Conservation (phyloP, 305 asterid genomes). For the Fraxinus albicans region DNA sequence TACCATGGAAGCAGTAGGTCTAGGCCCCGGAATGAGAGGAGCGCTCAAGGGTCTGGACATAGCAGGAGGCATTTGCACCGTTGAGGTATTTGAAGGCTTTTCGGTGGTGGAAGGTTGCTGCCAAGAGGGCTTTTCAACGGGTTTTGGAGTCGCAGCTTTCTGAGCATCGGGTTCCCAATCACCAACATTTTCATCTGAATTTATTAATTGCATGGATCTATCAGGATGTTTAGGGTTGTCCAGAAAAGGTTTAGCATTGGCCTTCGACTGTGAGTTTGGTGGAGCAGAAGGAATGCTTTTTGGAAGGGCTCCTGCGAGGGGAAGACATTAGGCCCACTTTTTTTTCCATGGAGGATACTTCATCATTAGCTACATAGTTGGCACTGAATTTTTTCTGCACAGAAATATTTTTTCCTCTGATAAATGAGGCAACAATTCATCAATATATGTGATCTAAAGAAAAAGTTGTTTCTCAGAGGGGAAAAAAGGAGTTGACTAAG, state of each 20-base stretch:
- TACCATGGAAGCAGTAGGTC: conserved; percentile 53
- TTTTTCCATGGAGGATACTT: conserved; percentile 28
- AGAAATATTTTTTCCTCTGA: conserved; percentile 29
- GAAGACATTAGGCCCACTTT: conserved; percentile 26
- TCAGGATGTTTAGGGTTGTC: conserved; percentile 43
- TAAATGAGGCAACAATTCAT: conserved; percentile 20
- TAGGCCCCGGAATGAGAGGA: conserved; percentile 57
- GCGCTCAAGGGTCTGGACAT: conserved; percentile 82
- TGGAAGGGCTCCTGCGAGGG: conserved; percentile 54
- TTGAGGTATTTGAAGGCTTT: conserved; percentile 33
- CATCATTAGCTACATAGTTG: conserved; percentile 34
- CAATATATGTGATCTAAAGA: neutral
- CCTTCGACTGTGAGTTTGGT: conserved; percentile 37
- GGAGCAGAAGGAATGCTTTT: conserved; percentile 32
- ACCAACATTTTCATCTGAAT: conserved; percentile 40
- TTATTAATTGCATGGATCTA: conserved; percentile 27
- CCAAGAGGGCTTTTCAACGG: conserved; percentile 36
- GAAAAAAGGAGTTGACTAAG: neutral
- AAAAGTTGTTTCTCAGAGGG: neutral
- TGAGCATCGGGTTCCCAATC: conserved; percentile 32
- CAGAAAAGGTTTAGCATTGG: conserved; percentile 33
- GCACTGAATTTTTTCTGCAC: conserved; percentile 25
- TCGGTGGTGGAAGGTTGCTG: conserved; percentile 38
- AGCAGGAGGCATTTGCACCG: conserved; percentile 23
- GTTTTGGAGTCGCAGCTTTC: conserved; percentile 38